Conservation (phyloP, 2,329 filamentous ascomycete species). For the Acephala macrosclerotiorum region DNA sequence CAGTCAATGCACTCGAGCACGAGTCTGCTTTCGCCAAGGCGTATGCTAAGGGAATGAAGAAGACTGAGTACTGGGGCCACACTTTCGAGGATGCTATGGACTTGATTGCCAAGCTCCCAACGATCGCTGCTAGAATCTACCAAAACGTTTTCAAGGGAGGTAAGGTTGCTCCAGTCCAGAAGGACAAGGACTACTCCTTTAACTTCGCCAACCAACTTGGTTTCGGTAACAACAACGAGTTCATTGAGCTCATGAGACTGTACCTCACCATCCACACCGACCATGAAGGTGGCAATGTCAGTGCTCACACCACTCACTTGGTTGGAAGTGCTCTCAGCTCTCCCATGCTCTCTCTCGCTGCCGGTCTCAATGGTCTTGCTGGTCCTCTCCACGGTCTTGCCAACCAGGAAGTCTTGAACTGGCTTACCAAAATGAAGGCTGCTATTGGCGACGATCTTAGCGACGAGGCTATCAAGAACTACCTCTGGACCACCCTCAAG, state of each 20-base stretch:
- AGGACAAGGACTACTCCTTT: constrained; percentile 99
- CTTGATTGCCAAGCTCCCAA: constrained; percentile 98
- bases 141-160: constrained; percentile 99
- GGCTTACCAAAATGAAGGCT: constrained; percentile 99
- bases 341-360: constrained; percentile 94
- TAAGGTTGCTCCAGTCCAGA: constrained; percentile 94
- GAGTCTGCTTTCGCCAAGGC: constrained; percentile 98
- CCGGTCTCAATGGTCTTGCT: constrained; percentile 96
- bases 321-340: constrained; percentile 97
- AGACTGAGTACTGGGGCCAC: constrained; percentile 99
- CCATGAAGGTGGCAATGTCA: constrained; percentile 99
- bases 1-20: constrained; percentile 97
- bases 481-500: constrained; percentile 98
- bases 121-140: constrained; percentile 98
- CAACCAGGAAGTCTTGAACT: constrained; percentile 99
- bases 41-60: constrained; percentile 98
- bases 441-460: constrained; percentile 90
- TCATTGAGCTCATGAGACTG: constrained; percentile 96
- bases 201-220: constrained; percentile 99
- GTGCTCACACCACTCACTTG: constrained; percentile 97
- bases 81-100: constrained; percentile 99
- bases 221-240: constrained; percentile 93
- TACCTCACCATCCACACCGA: constrained; percentile 99
- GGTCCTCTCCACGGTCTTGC: constrained; percentile 98
- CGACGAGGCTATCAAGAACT: constrained; percentile 96